A percentile compares a stretch with the other conserved stretches of the same genome.
Evolutionary conservation across 2,329 filamentous ascomycete species (phyloP).

Genomic region (Lasiodiplodia sp.): DNA sequence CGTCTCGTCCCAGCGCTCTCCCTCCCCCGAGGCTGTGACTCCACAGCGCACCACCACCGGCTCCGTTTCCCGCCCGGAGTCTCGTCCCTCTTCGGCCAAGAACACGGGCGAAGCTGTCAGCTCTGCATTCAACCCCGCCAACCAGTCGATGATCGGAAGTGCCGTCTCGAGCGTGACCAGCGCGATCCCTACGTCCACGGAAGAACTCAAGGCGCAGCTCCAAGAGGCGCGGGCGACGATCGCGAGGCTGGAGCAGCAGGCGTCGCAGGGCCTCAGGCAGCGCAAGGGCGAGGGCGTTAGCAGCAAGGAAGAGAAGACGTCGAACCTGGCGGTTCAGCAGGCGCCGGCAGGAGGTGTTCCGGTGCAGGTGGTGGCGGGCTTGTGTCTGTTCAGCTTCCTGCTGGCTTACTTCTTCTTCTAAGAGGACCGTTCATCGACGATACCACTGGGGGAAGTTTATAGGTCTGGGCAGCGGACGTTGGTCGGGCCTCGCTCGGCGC

Average conservation of each 20-base stretch:
- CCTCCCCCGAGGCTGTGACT: conserved; percentile 59
- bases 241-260: conserved; percentile 68
- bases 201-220: conserved; percentile 76
- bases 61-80: conserved; percentile 49
- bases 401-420: conserved; percentile 97
- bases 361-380: conserved; percentile 79
- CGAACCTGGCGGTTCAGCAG: conserved; percentile 60
- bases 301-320: conserved; percentile 55
- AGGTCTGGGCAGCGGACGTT: conserved; percentile 10
- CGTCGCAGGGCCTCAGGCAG: conserved; percentile 73
- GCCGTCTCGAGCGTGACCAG: conserved; percentile 60
- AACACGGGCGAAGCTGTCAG: conserved; percentile 51
- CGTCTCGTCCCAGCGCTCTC: conserved; percentile 58
- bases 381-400: conserved; percentile 91
- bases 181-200: conserved; percentile 56
- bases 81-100: conserved; percentile 49
- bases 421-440: neutral
- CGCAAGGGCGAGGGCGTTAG: conserved; percentile 69
- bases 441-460: conserved; percentile 11
- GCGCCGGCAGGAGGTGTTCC: conserved; percentile 77
- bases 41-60: conserved; percentile 50
- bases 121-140: conserved; percentile 51
- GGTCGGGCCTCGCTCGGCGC: conserved; percentile 21
- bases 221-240: conserved; percentile 78
- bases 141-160: conserved; percentile 49